Evolutionary conservation across 2,329 filamentous ascomycete genomes (phyloP).

Genomic region (Aschersonia sp.): DNA sequence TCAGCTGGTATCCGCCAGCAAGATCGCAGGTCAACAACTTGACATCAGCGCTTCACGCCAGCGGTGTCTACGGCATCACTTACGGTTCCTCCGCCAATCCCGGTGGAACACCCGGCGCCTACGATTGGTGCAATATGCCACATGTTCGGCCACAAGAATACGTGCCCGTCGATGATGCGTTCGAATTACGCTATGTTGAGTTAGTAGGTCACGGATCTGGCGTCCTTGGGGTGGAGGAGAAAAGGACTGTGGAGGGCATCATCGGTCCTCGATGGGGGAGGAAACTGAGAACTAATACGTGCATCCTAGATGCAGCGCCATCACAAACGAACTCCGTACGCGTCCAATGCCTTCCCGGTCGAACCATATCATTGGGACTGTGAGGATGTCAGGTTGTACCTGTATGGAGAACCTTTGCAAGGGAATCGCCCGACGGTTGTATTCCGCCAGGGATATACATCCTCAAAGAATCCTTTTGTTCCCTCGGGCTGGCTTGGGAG

Average conservation of each 20-base stretch:
- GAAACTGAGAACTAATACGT: background rate
- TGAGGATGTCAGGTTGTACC: constrained; percentile 53
- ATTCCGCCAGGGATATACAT: constrained; percentile 53
- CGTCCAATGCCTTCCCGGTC: constrained; percentile 59
- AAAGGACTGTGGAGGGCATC: background rate
- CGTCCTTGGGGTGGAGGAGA: background rate
- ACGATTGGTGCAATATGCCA: constrained; percentile 84
- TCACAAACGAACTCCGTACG: constrained; percentile 73
- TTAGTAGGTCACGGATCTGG: constrained; percentile 31
- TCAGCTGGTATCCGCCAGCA: constrained; percentile 44
- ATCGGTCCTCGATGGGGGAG: background rate
- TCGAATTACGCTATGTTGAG: constrained; percentile 60
- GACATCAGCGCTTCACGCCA: constrained; percentile 35
- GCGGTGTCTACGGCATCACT: constrained; percentile 58
- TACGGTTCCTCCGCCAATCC: constrained; percentile 53
- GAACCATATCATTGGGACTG: constrained; percentile 65
- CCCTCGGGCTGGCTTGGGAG: constrained; percentile 54
- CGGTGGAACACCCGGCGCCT: constrained; percentile 40
- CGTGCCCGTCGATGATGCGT: constrained; percentile 34
- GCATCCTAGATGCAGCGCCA: constrained; percentile 56
- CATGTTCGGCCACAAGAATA: constrained; percentile 61
- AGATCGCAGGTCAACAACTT: constrained; percentile 46
- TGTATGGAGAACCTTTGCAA: constrained; percentile 46
- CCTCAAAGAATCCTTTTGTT: constrained; percentile 50
- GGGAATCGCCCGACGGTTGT: constrained; percentile 34